Conservation (phyloP, 805 yeast genomes). For the Starmera caribaea region DNA sequence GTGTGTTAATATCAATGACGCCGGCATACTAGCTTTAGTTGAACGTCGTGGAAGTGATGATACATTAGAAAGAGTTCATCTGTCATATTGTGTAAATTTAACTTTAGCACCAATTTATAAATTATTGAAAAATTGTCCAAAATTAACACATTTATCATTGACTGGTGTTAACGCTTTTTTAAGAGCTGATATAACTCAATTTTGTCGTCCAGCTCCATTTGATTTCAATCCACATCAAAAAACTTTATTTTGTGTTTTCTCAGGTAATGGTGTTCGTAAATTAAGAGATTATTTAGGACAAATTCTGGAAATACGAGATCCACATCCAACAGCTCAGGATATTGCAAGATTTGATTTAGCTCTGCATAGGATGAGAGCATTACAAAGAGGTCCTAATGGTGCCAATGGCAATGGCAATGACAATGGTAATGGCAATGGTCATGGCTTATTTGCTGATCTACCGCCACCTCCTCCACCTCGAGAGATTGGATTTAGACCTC, state of each 20-base stretch:
- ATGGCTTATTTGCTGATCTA: no score
- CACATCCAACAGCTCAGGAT: neutral
- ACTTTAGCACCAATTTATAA: slow-evolving; percentile 70
- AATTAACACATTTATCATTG: slow-evolving; percentile 79
- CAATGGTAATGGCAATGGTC: no score
- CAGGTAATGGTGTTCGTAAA: slow-evolving; percentile 78
- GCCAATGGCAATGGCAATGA: no score
- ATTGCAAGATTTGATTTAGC: neutral
- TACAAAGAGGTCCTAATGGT: neutral
- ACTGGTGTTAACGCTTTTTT: slow-evolving; percentile 91
- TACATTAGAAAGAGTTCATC: slow-evolving; percentile 84
- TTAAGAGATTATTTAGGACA: slow-evolving; percentile 60
- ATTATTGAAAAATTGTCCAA: slow-evolving; percentile 71
- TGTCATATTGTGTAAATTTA: slow-evolving; percentile 80
- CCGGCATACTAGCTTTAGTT: slow-evolving; percentile 63
- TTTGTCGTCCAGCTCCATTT: slow-evolving; percentile 86
- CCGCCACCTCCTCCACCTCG: neutral
- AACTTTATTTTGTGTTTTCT: slow-evolving; percentile 82
- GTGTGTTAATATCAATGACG: slow-evolving; percentile 82
- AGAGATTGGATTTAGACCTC: neutral
- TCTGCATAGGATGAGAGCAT: neutral
- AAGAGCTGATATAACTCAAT: slow-evolving; percentile 59
- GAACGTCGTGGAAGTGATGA: slow-evolving; percentile 64
- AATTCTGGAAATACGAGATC: slow-evolving; percentile 5
- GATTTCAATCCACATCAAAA: slow-evolving; percentile 86